A percentile compares a stretch with the other conserved stretches of the same genome.
These are phyloP conservation scores for Spathaspora passalidarum DNA, from an alignment of 805 yeast species.

Conservation along the genomic window DNA sequence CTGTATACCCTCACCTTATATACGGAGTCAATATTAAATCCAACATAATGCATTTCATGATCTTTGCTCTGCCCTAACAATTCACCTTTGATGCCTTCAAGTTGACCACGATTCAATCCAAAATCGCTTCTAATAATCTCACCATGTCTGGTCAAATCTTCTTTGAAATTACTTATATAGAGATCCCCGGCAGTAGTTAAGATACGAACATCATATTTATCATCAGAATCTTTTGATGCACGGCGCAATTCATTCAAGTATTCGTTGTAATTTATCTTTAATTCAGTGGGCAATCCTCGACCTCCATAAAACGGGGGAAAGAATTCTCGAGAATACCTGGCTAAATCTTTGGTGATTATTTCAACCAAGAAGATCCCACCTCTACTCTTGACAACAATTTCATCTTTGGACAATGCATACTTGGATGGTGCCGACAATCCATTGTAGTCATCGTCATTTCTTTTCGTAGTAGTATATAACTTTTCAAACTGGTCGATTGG, in stretches of 20 bases:
- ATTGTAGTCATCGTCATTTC: conserved; percentile 14
- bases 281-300: conserved; percentile 52
- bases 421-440: conserved; percentile 18
- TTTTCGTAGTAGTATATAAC: conserved; percentile 28
- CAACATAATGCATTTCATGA: conserved; percentile 19
- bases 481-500: conserved; percentile 57
- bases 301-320: conserved; percentile 58
- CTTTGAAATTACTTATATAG: conserved; percentile 48
- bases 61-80: conserved; percentile 26
- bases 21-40: conserved; percentile 38
- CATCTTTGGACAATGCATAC: conserved; percentile 20
- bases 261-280: conserved; percentile 44
- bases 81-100: conserved; percentile 38
- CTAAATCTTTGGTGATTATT: conserved; percentile 53
- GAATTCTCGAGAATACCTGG: conserved; percentile 59
- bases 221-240: conserved; percentile 15
- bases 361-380: conserved; percentile 79
- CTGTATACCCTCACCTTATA: conserved; percentile 61
- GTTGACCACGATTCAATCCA: conserved; percentile 38
- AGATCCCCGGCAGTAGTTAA: conserved; percentile 63
- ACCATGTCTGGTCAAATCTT: conserved; percentile 12
- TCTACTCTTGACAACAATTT: conserved; percentile 42
- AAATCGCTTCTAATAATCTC: conserved; percentile 32
- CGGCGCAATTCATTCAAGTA: conserved; percentile 24
- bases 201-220: conserved; percentile 49